Percentiles rank a stretch among this genome's conserved stretches.
Evolutionary conservation across 2,329 filamentous ascomycete genomes (phyloP).

Genomic region (Sordariomycetes sp.): DNA sequence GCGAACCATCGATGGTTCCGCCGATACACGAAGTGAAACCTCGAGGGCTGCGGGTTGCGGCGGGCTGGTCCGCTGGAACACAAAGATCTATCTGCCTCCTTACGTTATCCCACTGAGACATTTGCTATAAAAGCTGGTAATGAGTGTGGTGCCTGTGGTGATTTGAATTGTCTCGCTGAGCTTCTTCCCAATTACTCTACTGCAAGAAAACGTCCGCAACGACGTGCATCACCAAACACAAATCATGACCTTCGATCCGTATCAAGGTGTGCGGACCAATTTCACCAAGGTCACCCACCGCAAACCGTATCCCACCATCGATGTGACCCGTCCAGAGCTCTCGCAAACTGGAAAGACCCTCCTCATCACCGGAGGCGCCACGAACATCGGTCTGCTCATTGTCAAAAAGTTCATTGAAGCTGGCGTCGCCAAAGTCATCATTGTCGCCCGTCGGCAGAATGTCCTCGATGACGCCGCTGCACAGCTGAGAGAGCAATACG

Average conservation of each 20-base stretch:
- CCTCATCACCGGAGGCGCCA: constrained; percentile 44
- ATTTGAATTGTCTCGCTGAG: no score
- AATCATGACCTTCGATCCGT: background rate
- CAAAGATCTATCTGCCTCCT: no score
- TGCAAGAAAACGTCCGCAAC: background rate
- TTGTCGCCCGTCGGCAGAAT: background rate
- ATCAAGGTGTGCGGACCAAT: no score
- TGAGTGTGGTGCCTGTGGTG: no score
- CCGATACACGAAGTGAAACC: no score
- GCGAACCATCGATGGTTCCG: no score
- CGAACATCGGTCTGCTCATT: constrained; percentile 7
- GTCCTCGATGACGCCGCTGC: background rate
- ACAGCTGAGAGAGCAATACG: no score
- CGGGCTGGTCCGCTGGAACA: no score
- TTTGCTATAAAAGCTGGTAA: background rate
- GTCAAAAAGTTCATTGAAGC: constrained; percentile 2
- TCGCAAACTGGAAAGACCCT: constrained; percentile 39
- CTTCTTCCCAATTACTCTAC: background rate
- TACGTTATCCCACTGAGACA: background rate
- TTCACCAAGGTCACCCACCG: constrained; percentile 18
- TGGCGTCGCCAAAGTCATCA: constrained; percentile 6
- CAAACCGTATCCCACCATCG: constrained; percentile 25
- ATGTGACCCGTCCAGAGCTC: constrained; percentile 22
- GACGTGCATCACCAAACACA: background rate
- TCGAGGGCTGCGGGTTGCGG: no score